Evolutionary conservation across 345 rosid genomes (phyloP).

Genomic region (Brassica incana): DNA sequence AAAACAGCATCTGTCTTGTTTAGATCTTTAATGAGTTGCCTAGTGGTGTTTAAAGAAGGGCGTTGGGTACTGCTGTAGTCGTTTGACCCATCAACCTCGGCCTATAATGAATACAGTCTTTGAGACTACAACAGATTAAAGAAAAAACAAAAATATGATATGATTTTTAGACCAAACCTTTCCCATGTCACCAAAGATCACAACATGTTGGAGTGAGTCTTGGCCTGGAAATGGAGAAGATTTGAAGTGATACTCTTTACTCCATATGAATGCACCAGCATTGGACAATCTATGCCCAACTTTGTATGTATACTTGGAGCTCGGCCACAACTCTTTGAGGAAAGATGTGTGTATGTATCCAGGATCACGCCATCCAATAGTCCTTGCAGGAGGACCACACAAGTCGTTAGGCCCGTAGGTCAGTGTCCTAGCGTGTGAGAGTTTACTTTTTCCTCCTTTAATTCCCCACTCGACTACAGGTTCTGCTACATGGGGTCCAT

Average conservation of each 20-base stretch:
- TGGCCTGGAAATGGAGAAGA: slow-evolving; percentile 80
- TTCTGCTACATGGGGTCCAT: slow-evolving; percentile 50
- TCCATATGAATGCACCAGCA: slow-evolving; percentile 61
- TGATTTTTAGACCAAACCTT: slow-evolving; percentile 45
- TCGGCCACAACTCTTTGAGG: slow-evolving; percentile 71
- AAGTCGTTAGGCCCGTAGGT: slow-evolving; percentile 51
- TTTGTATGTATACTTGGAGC: slow-evolving; percentile 47
- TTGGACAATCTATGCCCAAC: slow-evolving; percentile 55
- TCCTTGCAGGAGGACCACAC: slow-evolving; percentile 77
- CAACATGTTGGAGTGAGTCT: slow-evolving; percentile 59
- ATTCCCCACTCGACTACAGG: slow-evolving; percentile 71
- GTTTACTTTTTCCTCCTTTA: slow-evolving; percentile 44
- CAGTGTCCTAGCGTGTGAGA: slow-evolving; percentile 64
- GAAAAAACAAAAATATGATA: slow-evolving; percentile 32
- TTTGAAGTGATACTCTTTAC: slow-evolving; percentile 55
- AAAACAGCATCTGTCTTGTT: slow-evolving; percentile 56
- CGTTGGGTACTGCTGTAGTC: slow-evolving; percentile 52
- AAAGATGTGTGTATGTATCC: slow-evolving; percentile 73
- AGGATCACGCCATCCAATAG: slow-evolving; percentile 86
- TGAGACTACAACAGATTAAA: background rate
- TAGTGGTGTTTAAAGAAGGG: slow-evolving; percentile 67
- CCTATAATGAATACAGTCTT: slow-evolving; percentile 39
- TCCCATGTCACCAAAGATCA: slow-evolving; percentile 87
- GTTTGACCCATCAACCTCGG: slow-evolving; percentile 66
- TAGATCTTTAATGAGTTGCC: slow-evolving; percentile 57